Evolutionary conservation across 2,329 filamentous ascomycete genomes (phyloP).

Genomic region (Colletotrichum somersetense): DNA sequence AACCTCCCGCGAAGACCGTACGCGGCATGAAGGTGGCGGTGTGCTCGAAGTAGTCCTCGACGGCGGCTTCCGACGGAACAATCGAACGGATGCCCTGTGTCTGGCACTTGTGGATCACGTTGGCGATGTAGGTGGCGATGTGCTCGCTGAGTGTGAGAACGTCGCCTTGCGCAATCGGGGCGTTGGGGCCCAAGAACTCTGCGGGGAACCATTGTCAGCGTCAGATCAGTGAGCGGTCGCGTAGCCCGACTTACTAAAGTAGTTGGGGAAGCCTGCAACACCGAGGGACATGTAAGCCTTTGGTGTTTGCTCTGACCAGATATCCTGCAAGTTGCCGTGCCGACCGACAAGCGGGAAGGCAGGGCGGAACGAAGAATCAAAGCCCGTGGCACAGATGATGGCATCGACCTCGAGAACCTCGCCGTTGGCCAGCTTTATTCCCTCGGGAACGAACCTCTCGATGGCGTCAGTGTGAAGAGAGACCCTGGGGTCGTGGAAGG

Average conservation of each 20-base stretch:
- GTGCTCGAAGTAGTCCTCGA: conserved; percentile 65
- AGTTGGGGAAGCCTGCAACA: conserved; percentile 66
- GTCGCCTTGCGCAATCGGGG: conserved; percentile 63
- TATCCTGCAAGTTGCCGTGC: conserved; percentile 64
- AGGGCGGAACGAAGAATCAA: conserved; percentile 66
- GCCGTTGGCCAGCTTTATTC: conserved; percentile 63
- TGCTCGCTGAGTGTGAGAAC: conserved; percentile 65
- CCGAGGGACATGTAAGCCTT: conserved; percentile 67
- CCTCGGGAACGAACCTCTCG: conserved; percentile 59
- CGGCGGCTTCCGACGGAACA: conserved; percentile 58
- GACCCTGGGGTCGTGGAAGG: conserved; percentile 44
- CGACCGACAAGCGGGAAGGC: conserved; percentile 64
- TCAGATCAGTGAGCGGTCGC: background rate
- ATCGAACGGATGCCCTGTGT: conserved; percentile 63
- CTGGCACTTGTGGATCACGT: conserved; percentile 63
- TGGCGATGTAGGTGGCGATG: conserved; percentile 65
- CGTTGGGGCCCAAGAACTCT: conserved; percentile 66
- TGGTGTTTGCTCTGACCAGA: conserved; percentile 58
- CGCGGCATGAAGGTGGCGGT: conserved; percentile 65
- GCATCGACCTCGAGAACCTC: conserved; percentile 64
- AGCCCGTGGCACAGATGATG: conserved; percentile 70
- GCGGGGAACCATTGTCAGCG: conserved; percentile 5
- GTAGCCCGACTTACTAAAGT: conserved; percentile 59
- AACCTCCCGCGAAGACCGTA: conserved; percentile 62
- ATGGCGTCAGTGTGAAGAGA: conserved; percentile 53